Percentiles rank a stretch among this genome's conserved stretches.
Evolutionary conservation across 768 basidiomycete species (phyloP).

Genomic region (Termitomyces sp.): DNA sequence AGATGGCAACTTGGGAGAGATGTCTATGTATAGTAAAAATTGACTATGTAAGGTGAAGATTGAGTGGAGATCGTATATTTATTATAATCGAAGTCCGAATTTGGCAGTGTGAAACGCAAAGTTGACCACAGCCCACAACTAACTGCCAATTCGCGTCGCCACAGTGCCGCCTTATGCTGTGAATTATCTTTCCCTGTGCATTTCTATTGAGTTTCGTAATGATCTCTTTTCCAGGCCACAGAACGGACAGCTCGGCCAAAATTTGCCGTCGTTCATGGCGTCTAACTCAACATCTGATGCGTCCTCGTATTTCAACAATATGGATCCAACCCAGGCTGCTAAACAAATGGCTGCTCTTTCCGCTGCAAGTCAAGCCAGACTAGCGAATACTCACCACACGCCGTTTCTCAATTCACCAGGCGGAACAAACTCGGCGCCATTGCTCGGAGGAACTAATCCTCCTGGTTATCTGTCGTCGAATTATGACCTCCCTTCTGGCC

Average conservation of each 20-base stretch:
- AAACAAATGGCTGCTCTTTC: conserved; percentile 81
- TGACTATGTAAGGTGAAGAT: not conserved
- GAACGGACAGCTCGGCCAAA: conserved; percentile 21
- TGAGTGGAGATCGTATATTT: not conserved
- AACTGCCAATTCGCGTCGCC: conserved; percentile 9
- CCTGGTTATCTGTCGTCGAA: conserved; percentile 35
- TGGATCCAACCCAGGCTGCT: conserved; percentile 62
- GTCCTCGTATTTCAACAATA: conserved; percentile 36
- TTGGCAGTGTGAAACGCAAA: conserved; percentile 8
- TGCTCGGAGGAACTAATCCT: conserved; percentile 55
- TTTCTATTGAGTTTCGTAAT: conserved; percentile 5
- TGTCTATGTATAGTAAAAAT: too few relatives aligned
- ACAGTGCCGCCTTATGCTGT: conserved; percentile 24
- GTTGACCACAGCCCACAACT: conserved; percentile 3
- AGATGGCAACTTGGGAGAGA: too few relatives aligned
- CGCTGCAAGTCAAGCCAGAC: conserved; percentile 55
- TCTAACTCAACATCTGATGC: conserved; percentile 27
- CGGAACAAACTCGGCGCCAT: conserved; percentile 66
- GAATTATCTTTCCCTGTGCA: conserved; percentile 15
- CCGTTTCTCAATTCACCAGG: conserved; percentile 27
- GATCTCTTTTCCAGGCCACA: conserved; percentile 23
- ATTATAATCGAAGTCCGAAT: conserved; percentile 6
- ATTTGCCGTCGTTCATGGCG: conserved; percentile 26
- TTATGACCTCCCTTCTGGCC: conserved; percentile 35
- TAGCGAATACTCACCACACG: conserved; percentile 40